phyloP scores from a whole-genome alignment of 176 grass and related monocot species.

The Chrysopogon serrulatus region DNA sequence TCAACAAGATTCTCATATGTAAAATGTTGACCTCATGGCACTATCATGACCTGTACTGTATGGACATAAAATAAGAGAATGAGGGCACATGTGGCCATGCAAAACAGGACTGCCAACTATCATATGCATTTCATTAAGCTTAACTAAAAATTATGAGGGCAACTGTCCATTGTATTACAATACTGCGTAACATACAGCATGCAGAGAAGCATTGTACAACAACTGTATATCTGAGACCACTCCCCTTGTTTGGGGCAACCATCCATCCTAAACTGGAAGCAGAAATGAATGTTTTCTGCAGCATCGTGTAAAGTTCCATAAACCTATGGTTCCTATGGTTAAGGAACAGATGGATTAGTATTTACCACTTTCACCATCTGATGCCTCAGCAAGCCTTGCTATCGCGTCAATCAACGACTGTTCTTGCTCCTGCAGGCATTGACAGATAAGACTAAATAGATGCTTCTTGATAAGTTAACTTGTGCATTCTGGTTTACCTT shows the following conservation, averaged over 20 bases:
- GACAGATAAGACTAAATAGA: background rate
- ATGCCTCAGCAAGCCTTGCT: slow-evolving; percentile 56
- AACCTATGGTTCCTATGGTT: slow-evolving; percentile 18
- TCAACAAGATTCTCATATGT: background rate
- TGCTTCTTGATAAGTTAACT: slow-evolving; percentile 2
- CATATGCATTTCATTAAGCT: background rate
- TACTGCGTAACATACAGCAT: slow-evolving; percentile 1
- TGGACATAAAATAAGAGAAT: background rate
- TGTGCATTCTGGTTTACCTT: slow-evolving; percentile 47
- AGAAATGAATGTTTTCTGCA: background rate
- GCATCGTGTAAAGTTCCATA: background rate
- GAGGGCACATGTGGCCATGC: background rate
- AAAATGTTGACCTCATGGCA: background rate
- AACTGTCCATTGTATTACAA: slow-evolving; percentile 10
- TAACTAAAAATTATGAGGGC: background rate
- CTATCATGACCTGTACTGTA: background rate
- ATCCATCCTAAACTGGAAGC: slow-evolving; percentile 15
- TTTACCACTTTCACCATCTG: slow-evolving; percentile 77
- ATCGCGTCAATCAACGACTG: slow-evolving; percentile 67
- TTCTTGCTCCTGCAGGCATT: slow-evolving; percentile 60
- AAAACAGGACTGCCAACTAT: background rate
- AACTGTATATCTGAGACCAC: background rate
- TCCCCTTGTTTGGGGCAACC: background rate
- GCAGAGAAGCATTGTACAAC: slow-evolving; percentile 4
- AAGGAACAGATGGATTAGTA: slow-evolving; percentile 41